Percentiles rank a stretch among this genome's conserved stretches.
Evolutionary conservation across 176 grass and related monocot genomes (phyloP).

Genomic region (Rhynchospora pubera): DNA sequence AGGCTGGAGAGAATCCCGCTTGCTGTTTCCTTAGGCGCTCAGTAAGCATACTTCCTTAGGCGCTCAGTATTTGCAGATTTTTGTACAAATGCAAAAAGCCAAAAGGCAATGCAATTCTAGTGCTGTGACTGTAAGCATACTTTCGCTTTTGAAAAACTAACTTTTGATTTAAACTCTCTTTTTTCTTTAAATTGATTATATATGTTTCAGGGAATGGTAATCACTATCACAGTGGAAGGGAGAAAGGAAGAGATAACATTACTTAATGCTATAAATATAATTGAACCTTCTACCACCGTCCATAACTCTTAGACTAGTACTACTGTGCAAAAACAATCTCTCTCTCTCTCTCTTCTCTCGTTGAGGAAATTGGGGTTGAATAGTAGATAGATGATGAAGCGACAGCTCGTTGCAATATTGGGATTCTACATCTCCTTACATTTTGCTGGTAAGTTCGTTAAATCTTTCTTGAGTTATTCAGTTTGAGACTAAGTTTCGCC

Average conservation of each 20-base stretch:
- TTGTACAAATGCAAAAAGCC: no score
- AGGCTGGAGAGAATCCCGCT: neutral
- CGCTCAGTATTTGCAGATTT: no score
- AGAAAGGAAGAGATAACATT: neutral
- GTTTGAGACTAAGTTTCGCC: neutral
- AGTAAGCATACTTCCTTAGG: no score
- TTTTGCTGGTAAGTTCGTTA: slow-evolving; percentile 13
- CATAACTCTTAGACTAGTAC: neutral
- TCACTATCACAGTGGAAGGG: neutral
- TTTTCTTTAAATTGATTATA: neutral
- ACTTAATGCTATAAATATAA: neutral
- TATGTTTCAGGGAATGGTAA: neutral
- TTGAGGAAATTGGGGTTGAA: neutral
- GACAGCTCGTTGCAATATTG: neutral
- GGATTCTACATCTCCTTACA: neutral
- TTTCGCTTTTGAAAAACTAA: neutral
- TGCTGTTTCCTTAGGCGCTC: neutral
- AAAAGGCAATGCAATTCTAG: neutral
- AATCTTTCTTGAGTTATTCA: neutral
- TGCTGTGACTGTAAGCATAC: neutral
- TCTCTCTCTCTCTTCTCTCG: neutral
- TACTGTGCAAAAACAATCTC: neutral
- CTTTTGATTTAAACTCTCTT: neutral
- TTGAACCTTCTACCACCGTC: slow-evolving; percentile 5
- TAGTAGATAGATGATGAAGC: neutral